These are phyloP conservation scores for Typha latifolia DNA, from an alignment of 176 grass and related monocot genomes.

Conservation along the genomic window DNA sequence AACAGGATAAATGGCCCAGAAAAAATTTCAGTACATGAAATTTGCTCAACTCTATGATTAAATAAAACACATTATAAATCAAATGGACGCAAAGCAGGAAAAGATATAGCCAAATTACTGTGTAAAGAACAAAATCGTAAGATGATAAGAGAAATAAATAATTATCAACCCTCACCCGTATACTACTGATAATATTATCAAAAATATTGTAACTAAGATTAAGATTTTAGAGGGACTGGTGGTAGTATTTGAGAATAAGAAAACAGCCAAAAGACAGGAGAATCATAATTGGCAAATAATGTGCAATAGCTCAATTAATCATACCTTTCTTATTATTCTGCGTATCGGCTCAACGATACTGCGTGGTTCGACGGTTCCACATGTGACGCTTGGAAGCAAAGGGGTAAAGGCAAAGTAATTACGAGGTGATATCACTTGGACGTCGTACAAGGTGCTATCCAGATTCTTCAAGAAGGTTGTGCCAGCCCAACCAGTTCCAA, in stretches of 20 bases:
- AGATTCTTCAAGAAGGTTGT: conserved; percentile 75
- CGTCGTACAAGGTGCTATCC: conserved; percentile 70
- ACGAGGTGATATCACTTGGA: conserved; percentile 80
- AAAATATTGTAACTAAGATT: no score
- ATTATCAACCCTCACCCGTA: no score
- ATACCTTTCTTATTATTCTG: conserved; percentile 73
- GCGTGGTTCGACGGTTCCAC: conserved; percentile 79
- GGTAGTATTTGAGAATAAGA: no score
- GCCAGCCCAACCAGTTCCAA: conserved; percentile 93
- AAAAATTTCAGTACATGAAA: neutral
- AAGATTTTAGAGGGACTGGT: no score
- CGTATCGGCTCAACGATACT: conserved; percentile 78
- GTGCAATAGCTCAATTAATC: neutral
- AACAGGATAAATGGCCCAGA: conserved; percentile 5
- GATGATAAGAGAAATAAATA: no score
- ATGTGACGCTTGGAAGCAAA: conserved; percentile 81
- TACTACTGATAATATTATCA: no score
- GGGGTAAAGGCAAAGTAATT: conserved; percentile 97
- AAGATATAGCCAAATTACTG: no score
- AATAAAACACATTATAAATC: no score
- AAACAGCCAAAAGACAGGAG: no score
- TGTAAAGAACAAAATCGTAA: no score
- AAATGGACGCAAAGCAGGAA: no score
- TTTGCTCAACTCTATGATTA: neutral
- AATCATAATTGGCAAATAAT: no score